These are phyloP conservation scores for Porphyridium purpureum DNA, from an alignment of 23 red algal genomes.

Conservation along the genomic window DNA sequence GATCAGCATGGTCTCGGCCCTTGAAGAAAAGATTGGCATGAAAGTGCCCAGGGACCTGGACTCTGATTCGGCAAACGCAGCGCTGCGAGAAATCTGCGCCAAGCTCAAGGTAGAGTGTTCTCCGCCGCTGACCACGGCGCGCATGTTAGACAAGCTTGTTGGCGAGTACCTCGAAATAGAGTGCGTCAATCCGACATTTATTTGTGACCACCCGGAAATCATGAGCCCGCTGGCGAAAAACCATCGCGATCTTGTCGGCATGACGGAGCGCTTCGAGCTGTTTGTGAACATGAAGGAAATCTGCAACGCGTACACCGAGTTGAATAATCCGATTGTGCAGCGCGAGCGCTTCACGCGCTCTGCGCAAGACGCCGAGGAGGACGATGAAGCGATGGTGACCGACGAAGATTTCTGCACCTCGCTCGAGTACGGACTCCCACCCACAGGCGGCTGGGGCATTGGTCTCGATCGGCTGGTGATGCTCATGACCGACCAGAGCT, in stretches of 20 bases:
- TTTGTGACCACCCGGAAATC: conserved; percentile 92
- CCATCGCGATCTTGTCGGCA: conserved; percentile 45
- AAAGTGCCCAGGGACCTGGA: conserved; percentile 29
- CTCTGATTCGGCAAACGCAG: conserved; percentile 2
- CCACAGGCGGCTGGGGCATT: conserved; percentile 93
- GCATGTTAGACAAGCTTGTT: conserved; percentile 76
- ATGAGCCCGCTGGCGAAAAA: conserved; percentile 89
- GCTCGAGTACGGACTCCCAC: conserved; percentile 87
- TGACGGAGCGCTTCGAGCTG: conserved; percentile 94
- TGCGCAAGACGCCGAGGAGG: conserved; percentile 56
- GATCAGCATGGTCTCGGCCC: conserved; percentile 59
- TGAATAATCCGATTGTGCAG: conserved; percentile 88
- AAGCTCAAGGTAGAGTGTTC: conserved; percentile 35
- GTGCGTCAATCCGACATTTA: conserved; percentile 80
- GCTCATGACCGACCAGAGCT: conserved; percentile 85
- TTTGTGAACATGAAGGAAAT: conserved; percentile 90
- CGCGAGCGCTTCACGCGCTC: conserved; percentile 65
- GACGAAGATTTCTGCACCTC: conserved; percentile 93
- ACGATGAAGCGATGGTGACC: conserved; percentile 94
- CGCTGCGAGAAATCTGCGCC: conserved; percentile 15
- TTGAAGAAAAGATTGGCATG: conserved; percentile 29
- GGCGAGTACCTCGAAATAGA: conserved; percentile 74
- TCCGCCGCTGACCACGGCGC: conserved; percentile 57
- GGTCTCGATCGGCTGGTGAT: conserved; percentile 85
- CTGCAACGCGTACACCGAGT: conserved; percentile 90